Evolutionary conservation across 2,329 filamentous ascomycete species (phyloP).

Genomic region (Alternaria hordeiaustralica): DNA sequence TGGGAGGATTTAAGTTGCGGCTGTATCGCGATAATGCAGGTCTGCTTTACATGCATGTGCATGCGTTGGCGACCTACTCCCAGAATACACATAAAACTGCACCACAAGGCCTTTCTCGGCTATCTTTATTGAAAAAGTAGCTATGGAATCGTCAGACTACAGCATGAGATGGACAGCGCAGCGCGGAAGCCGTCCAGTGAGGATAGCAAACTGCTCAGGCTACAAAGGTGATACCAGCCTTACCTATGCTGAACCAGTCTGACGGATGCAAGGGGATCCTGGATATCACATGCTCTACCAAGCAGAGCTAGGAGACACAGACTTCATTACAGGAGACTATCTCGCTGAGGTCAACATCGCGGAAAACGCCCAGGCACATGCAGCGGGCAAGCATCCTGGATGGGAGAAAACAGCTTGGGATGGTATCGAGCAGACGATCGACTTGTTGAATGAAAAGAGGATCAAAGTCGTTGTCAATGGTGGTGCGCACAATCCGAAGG

Average conservation of each 20-base stretch:
- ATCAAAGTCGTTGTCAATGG: conserved; percentile 66
- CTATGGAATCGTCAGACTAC: conserved; percentile 27
- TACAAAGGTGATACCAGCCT: conserved; percentile 30
- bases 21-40: background rate
- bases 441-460: conserved; percentile 54
- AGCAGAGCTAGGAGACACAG: conserved; percentile 45
- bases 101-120: background rate
- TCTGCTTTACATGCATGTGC: background rate
- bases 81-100: background rate
- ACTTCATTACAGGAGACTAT: conserved; percentile 53
- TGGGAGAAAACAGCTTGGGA: conserved; percentile 59
- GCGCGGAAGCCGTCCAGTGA: conserved; percentile 39
- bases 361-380: conserved; percentile 53
- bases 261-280: conserved; percentile 38
- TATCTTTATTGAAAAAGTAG: background rate
- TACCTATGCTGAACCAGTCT: conserved; percentile 1
- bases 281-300: conserved; percentile 47
- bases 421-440: conserved; percentile 55
- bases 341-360: conserved; percentile 56
- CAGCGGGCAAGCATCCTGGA: conserved; percentile 51
- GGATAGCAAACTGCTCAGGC: conserved; percentile 50
- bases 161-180: conserved; percentile 36
- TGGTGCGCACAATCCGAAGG: conserved; percentile 62
- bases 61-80: background rate
- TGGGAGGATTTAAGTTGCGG: background rate